phyloP scores from a whole-genome alignment of 805 yeast genomes.

The Hanseniaspora nectarophila region DNA sequence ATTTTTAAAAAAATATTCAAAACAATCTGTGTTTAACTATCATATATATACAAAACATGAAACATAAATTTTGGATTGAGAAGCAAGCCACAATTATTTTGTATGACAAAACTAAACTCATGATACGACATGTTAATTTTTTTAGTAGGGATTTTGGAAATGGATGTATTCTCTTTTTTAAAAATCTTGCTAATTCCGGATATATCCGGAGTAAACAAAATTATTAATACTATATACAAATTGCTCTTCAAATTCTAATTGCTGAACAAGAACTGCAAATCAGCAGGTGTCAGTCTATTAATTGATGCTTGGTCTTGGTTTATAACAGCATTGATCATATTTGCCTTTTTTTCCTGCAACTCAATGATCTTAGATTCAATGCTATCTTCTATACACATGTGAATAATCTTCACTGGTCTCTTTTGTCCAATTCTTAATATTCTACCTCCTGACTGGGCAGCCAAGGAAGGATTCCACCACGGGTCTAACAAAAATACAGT shows the following conservation, averaged over 20 bases:
- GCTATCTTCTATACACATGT: constrained; percentile 91
- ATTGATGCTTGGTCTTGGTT: constrained; percentile 88
- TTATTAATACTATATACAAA: background rate
- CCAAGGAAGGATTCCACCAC: constrained; percentile 99
- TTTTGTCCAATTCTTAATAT: constrained; percentile 95
- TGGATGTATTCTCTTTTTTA: too few relatives aligned
- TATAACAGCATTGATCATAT: constrained; percentile 94
- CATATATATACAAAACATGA: too few relatives aligned
- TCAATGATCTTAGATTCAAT: constrained; percentile 93
- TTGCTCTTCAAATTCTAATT: constrained; percentile 44
- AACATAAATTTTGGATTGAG: too few relatives aligned
- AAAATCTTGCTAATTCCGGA: background rate
- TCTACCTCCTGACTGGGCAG: constrained; percentile 97
- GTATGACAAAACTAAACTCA: too few relatives aligned
- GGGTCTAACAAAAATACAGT: constrained; percentile 94
- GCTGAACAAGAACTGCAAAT: constrained; percentile 84
- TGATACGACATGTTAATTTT: too few relatives aligned
- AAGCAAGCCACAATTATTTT: too few relatives aligned
- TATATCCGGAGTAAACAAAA: too few relatives aligned
- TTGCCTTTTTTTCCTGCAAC: constrained; percentile 92
- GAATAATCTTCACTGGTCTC: constrained; percentile 83
- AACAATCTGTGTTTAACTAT: too few relatives aligned
- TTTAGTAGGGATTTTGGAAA: too few relatives aligned
- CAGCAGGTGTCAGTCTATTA: constrained; percentile 79
- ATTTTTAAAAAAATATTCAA: too few relatives aligned